These are phyloP conservation scores for Phytophthora nicotianae DNA, from an alignment of 352 stramenopile species.

Conservation along the genomic window DNA sequence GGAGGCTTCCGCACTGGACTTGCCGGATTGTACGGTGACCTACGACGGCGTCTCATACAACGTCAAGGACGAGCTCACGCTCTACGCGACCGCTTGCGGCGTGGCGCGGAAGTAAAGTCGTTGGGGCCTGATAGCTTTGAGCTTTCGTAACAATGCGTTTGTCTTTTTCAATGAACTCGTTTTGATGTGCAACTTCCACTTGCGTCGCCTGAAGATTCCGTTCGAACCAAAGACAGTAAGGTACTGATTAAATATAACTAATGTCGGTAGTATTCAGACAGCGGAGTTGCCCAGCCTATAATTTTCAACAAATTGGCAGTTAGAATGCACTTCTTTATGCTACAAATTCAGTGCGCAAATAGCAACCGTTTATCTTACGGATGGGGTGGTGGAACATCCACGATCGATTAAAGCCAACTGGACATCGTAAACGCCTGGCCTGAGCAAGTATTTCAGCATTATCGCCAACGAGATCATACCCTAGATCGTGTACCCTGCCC, in stretches of 20 bases:
- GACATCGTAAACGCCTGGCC: conserved; percentile 2
- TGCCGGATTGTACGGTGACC: conserved; percentile 35
- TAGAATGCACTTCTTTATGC: conserved; percentile 8
- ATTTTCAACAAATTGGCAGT: conserved; percentile 2
- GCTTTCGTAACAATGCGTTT: conserved; percentile 5
- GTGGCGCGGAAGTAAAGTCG: conserved; percentile 24
- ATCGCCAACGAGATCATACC: not conserved
- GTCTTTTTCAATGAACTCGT: conserved; percentile 13
- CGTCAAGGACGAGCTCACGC: conserved; percentile 30
- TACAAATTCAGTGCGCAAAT: conserved; percentile 15
- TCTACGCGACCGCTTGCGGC: conserved; percentile 28
- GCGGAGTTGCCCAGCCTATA: not conserved
- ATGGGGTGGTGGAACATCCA: conserved; percentile 24
- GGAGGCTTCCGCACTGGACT: conserved; percentile 22
- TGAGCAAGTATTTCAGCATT: conserved; percentile 19
- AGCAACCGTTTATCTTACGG: conserved; percentile 28
- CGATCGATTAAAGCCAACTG: conserved; percentile 5
- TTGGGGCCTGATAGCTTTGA: not conserved
- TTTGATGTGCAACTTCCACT: not conserved
- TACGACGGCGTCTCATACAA: conserved; percentile 34
- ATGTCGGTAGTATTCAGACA: conserved; percentile 9
- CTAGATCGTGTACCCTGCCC: not conserved
- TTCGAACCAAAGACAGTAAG: not conserved
- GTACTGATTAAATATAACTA: not conserved
- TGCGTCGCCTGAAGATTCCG: conserved; percentile 6